These are phyloP conservation scores for Solanum paucissectum DNA, from an alignment of 257 asterid genomes.

Conservation along the genomic window DNA sequence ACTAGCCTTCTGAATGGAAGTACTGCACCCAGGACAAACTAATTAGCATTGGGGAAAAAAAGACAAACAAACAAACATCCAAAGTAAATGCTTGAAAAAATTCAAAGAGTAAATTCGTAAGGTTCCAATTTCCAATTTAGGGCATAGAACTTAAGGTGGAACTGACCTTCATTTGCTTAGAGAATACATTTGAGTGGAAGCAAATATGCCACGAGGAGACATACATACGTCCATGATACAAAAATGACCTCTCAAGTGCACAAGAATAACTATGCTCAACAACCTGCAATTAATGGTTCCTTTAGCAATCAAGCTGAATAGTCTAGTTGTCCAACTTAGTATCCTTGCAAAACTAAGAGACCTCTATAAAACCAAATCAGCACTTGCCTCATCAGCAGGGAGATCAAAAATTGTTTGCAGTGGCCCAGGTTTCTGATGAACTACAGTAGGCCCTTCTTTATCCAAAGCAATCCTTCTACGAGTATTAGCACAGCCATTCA, in stretches of 20 bases:
- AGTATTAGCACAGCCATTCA: slow-evolving; percentile 41
- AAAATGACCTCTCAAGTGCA: slow-evolving; percentile 89
- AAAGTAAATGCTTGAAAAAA: neutral
- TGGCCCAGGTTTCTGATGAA: slow-evolving; percentile 77
- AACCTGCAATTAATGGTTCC: slow-evolving; percentile 37
- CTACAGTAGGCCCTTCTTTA: slow-evolving; percentile 48
- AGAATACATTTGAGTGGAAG: slow-evolving; percentile 90
- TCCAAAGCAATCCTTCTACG: slow-evolving; percentile 31
- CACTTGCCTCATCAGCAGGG: slow-evolving; percentile 72
- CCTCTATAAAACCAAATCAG: neutral
- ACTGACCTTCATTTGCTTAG: slow-evolving; percentile 83
- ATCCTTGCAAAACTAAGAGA: neutral
- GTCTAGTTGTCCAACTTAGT: neutral
- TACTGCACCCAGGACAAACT: neutral
- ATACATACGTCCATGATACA: slow-evolving; percentile 89
- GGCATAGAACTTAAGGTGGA: neutral
- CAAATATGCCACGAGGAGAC: slow-evolving; percentile 88
- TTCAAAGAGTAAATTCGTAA: neutral
- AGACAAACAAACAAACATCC: neutral
- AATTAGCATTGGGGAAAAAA: neutral
- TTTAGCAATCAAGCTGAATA: neutral
- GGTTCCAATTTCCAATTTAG: neutral
- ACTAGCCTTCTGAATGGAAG: neutral
- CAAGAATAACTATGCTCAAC: slow-evolving; percentile 91
- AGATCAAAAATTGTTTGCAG: slow-evolving; percentile 77